Evolutionary conservation across 345 rosid species (phyloP).

Genomic region (Eucalyptus regnans): DNA sequence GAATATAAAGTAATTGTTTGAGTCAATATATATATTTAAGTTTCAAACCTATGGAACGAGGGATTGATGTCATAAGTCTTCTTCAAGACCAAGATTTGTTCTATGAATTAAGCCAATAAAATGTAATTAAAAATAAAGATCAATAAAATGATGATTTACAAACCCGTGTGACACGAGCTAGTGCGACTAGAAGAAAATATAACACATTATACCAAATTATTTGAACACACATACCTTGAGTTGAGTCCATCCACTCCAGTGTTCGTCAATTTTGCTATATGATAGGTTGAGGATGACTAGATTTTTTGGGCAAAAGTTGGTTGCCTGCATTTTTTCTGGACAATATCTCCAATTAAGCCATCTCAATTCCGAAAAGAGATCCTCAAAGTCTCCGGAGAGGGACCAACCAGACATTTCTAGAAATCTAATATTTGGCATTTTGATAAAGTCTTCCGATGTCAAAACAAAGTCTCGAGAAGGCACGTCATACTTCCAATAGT

Average conservation of each 20-base stretch:
- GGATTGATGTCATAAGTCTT: no score
- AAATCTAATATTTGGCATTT: neutral
- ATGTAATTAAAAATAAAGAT: no score
- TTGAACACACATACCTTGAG: no score
- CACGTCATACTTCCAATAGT: fast-evolving
- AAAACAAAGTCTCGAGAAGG: fast-evolving
- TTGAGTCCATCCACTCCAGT: no score
- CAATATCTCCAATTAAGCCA: neutral
- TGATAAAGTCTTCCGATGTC: neutral
- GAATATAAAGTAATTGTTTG: no score
- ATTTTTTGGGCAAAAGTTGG: neutral
- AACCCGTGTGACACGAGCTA: no score
- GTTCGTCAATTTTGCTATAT: fast-evolving
- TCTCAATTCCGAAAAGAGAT: neutral
- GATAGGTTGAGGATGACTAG: neutral
- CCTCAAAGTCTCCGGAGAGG: neutral
- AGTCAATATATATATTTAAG: no score
- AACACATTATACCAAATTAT: no score
- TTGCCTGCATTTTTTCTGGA: neutral
- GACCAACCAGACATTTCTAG: fast-evolving
- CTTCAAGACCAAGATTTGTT: neutral
- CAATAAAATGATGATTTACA: no score
- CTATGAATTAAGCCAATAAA: neutral
- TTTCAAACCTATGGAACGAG: no score
- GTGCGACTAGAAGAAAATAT: no score